These are phyloP conservation scores for Cavenderia fasciculata DNA, from an alignment of 78 protist genomes.

Conservation along the genomic window DNA sequence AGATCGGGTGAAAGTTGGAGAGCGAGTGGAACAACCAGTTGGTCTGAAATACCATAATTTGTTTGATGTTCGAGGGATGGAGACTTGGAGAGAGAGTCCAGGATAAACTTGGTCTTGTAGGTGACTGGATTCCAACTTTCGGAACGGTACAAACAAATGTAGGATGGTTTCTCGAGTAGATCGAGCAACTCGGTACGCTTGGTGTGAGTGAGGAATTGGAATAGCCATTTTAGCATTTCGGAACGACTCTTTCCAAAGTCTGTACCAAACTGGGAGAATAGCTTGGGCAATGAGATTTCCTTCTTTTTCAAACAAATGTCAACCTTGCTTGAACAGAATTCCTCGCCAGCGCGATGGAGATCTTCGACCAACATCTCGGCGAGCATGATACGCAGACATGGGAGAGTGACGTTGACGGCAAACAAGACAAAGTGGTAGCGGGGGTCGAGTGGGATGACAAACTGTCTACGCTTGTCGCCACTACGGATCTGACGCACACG, in stretches of 20 bases:
- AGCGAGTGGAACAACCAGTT: too few species aligned
- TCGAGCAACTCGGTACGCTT: conserved; percentile 53
- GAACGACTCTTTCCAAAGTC: conserved; percentile 63
- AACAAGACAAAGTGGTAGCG: conserved; percentile 60
- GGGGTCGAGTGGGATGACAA: conserved; percentile 57
- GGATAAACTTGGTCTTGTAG: conserved; percentile 56
- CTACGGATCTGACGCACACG: conserved; percentile 59
- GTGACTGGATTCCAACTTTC: conserved; percentile 78
- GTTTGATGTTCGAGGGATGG: too few species aligned
- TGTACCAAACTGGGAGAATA: conserved; percentile 73
- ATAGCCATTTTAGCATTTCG: conserved; percentile 67
- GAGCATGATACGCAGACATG: conserved; percentile 47
- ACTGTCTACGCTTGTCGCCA: conserved; percentile 48
- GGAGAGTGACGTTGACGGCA: conserved; percentile 41
- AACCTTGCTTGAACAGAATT: conserved; percentile 47
- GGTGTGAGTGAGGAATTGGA: conserved; percentile 31
- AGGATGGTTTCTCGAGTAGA: conserved; percentile 57
- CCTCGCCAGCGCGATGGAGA: conserved; percentile 59
- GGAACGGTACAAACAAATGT: conserved; percentile 42
- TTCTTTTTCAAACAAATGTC: conserved; percentile 71
- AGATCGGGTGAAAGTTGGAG: too few species aligned
- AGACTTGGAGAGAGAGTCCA: too few species aligned
- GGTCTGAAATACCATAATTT: too few species aligned
- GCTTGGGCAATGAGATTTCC: conserved; percentile 51
- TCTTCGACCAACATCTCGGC: conserved; percentile 31